Conservation (phyloP, 805 yeast genomes). For the Yamadazyma sp. region DNA sequence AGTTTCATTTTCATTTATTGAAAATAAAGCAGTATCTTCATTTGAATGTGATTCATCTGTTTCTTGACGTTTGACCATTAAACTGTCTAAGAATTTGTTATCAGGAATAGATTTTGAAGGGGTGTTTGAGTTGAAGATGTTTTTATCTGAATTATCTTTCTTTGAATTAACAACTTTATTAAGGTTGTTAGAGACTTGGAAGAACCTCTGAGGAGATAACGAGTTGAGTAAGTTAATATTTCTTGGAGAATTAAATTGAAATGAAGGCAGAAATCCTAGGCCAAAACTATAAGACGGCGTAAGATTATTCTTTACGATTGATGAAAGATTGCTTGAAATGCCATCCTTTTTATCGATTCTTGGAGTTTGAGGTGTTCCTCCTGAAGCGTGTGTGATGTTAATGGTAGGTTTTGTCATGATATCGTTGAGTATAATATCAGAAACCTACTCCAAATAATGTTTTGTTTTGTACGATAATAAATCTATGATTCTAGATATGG, state of each 20-base stretch:
- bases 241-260: constrained; percentile 36
- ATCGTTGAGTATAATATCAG: too few relatives aligned
- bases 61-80: neutral
- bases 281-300: constrained; percentile 32
- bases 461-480: too few relatives aligned
- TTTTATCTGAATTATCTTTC: constrained; percentile 4
- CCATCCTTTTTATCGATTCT: constrained; percentile 8
- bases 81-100: constrained; percentile 17
- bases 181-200: constrained; percentile 22
- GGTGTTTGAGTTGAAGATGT: constrained; percentile 10
- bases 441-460: too few relatives aligned
- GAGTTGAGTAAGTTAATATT: constrained; percentile 18
- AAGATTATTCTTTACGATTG: constrained; percentile 8
- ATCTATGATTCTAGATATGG: too few relatives aligned
- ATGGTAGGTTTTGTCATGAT: constrained; percentile 6
- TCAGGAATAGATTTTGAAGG: constrained; percentile 7
- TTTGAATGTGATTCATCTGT: neutral
- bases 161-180: constrained; percentile 12
- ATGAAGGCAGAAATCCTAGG: constrained; percentile 42
- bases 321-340: neutral
- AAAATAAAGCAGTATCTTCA: constrained; percentile 7
- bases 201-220: constrained; percentile 35
- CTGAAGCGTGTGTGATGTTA: constrained; percentile 2
- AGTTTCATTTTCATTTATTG: constrained; percentile 4
- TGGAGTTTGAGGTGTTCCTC: constrained; percentile 19